Base-by-base conservation (phyloP, 2,329 filamentous ascomycete species). In the Colletotrichum sp. region DNA sequence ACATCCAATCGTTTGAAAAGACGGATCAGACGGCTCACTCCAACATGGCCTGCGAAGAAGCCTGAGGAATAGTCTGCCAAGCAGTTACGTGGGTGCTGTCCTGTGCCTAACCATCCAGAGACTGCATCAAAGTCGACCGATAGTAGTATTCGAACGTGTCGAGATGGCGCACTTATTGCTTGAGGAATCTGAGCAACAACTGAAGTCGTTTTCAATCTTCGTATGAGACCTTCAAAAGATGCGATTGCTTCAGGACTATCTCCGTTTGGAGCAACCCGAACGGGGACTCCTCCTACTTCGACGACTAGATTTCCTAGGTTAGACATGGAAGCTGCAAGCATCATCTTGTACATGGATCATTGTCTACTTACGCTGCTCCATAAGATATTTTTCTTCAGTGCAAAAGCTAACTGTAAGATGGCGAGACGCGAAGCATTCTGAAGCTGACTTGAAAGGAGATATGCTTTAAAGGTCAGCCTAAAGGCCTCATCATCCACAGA, bases 51-150 rank as follows among this genome's bases (percentile, higher is more conserved):
- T 67, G 84, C 84, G 81, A 89, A 89, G 80, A 89, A 86, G 61
- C 89, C 89, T 6, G 86, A 82, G 65, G 82, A 86, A 80, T 88
- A 89, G 80, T 90, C 88, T 28, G 87, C 84, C 60, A 88, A 85
- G 74, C 85, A 88, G 79, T 89, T 89, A 77, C 87, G 85, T 2
- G 86, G 84, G 72, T 88, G 84, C 36, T 82, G 80, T n/a, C 88
- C 87, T 5, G 89, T 90, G n/a, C 89, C 89, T 4, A 90, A 83
- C 86, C 86, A 90, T 68, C 87, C 87, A 3, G 87, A 88, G 6
- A 91, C 84, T 18, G 89, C 89, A 74, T 91, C 89, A 77, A 91
- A 90, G 79, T 91, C 89, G 34, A 86, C 80, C 7, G 80, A 83
- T 24, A 82, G 73, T n/a, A 80, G 80, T 18, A 83, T 75, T 61